A percentile compares a stretch with the other conserved stretches of the same genome.
Conservation (phyloP, 805 yeast species). For the Starmerella riodocensis region DNA sequence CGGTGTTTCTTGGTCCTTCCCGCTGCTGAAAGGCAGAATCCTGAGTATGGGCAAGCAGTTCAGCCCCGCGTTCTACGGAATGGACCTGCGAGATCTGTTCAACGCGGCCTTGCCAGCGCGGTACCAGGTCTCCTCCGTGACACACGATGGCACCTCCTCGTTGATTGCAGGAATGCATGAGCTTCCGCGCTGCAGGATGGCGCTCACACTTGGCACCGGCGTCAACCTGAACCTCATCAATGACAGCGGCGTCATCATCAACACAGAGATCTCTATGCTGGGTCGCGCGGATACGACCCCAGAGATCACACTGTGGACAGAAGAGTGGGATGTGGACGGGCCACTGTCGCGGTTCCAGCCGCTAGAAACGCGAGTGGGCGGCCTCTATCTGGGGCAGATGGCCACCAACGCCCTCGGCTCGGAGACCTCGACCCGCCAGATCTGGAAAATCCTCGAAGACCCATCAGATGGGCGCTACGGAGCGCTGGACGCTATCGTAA, state of each 20-base stretch:
- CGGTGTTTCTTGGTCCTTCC: conserved; percentile 23
- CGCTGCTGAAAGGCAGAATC: conserved; percentile 17
- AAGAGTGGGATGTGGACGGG: conserved; percentile 9
- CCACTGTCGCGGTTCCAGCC: conserved; percentile 16
- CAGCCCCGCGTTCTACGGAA: conserved; percentile 5
- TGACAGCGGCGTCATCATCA: conserved; percentile 4
- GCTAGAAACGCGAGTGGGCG: conserved; percentile 18
- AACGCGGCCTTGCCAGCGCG: conserved; percentile 7
- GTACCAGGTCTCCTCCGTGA: conserved; percentile 5
- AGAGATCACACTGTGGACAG: conserved; percentile 2
- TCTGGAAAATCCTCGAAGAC: conserved; percentile 9
- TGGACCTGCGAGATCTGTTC: conserved; percentile 8
- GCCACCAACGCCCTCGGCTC: not conserved
- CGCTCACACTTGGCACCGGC: conserved; percentile 23
- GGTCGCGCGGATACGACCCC: conserved; percentile 13
- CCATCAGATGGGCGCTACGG: conserved; percentile 1
- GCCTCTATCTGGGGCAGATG: conserved; percentile 15
- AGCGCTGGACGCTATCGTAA: conserved; percentile 11
- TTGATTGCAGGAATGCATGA: conserved; percentile 17
- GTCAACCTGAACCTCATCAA: conserved; percentile 14
- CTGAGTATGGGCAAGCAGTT: conserved; percentile 22
- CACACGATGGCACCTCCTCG: conserved; percentile 21
- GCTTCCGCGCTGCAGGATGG: conserved; percentile 12
- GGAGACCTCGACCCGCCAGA: conserved; percentile 3
- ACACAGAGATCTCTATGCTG: conserved; percentile 20